These are phyloP conservation scores for Trametes cubensis DNA, from an alignment of 768 basidiomycete genomes.

Conservation along the genomic window DNA sequence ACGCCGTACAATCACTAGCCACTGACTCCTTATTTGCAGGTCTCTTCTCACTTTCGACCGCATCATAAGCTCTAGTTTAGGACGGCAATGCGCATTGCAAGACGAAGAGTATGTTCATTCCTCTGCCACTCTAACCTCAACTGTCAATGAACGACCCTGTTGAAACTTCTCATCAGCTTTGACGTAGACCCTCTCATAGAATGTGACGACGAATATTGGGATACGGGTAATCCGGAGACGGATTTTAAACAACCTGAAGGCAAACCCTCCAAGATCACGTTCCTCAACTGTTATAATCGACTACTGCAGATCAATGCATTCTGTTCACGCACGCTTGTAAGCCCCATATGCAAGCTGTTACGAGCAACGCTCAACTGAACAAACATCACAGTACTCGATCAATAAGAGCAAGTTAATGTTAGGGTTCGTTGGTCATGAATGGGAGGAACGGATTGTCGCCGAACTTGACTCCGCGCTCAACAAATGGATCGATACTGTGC, in stretches of 20 bases:
- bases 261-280: conserved; percentile 56
- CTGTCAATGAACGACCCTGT: too few species aligned
- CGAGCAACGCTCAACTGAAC: too few species aligned
- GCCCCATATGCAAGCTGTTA: background rate
- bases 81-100: conserved; percentile 65
- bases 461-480: conserved; percentile 65
- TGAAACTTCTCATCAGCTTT: conserved; percentile 46
- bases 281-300: conserved; percentile 57
- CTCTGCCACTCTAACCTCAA: background rate
- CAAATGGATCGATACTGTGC: conserved; percentile 63
- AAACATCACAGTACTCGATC: conserved; percentile 44
- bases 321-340: conserved; percentile 48
- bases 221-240: conserved; percentile 50
- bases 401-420: conserved; percentile 43
- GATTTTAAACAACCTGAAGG: conserved; percentile 64
- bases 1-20: background rate
- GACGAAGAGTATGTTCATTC: conserved; percentile 63
- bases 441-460: conserved; percentile 57
- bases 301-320: conserved; percentile 65
- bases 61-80: conserved; percentile 49
- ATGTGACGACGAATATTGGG: conserved; percentile 82
- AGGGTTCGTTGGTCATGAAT: conserved; percentile 40
- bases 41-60: conserved; percentile 48
- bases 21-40: conserved; percentile 34
- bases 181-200: conserved; percentile 63